phyloP scores from a whole-genome alignment of 2,329 filamentous ascomycete genomes.

The Escovopsis sp. region DNA sequence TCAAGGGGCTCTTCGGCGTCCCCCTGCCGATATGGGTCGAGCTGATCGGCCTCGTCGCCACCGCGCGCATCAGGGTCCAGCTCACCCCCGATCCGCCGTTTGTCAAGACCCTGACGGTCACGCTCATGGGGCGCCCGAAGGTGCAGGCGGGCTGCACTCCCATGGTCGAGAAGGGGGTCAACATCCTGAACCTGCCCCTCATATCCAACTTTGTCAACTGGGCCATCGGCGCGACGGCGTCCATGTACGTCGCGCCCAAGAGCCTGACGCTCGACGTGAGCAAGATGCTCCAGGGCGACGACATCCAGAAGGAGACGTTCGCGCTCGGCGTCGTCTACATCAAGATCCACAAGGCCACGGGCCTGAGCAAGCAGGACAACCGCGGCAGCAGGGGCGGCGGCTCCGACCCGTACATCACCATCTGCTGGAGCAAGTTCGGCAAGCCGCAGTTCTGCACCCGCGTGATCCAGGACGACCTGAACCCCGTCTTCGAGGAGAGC shows the following conservation, averaged over 20 bases:
- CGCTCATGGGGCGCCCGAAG: slow-evolving; percentile 84
- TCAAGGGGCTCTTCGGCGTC: slow-evolving; percentile 79
- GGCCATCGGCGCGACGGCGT: slow-evolving; percentile 73
- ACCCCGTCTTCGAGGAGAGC: slow-evolving; percentile 84
- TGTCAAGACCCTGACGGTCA: slow-evolving; percentile 81
- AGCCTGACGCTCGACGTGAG: slow-evolving; percentile 84
- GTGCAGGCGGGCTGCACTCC: slow-evolving; percentile 81
- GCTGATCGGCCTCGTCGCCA: slow-evolving; percentile 79
- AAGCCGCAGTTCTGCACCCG: slow-evolving; percentile 97
- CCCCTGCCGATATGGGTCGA: slow-evolving; percentile 82
- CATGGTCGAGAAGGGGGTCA: slow-evolving; percentile 81
- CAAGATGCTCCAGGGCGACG: slow-evolving; percentile 81
- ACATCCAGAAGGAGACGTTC: slow-evolving; percentile 76
- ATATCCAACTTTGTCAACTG: slow-evolving; percentile 97
- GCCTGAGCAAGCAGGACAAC: slow-evolving; percentile 79
- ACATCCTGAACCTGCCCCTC: slow-evolving; percentile 78
- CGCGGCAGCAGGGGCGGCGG: slow-evolving; percentile 74
- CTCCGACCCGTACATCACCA: slow-evolving; percentile 88
- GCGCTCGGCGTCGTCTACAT: slow-evolving; percentile 87
- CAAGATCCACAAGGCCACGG: slow-evolving; percentile 74
- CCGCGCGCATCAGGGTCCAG: slow-evolving; percentile 66
- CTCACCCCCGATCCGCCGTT: slow-evolving; percentile 87
- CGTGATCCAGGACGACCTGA: slow-evolving; percentile 87
- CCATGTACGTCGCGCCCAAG: slow-evolving; percentile 89
- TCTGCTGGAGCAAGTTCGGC: slow-evolving; percentile 89